Conservation (phyloP, 2,329 filamentous ascomycete genomes). For the Leptographium flavum region DNA sequence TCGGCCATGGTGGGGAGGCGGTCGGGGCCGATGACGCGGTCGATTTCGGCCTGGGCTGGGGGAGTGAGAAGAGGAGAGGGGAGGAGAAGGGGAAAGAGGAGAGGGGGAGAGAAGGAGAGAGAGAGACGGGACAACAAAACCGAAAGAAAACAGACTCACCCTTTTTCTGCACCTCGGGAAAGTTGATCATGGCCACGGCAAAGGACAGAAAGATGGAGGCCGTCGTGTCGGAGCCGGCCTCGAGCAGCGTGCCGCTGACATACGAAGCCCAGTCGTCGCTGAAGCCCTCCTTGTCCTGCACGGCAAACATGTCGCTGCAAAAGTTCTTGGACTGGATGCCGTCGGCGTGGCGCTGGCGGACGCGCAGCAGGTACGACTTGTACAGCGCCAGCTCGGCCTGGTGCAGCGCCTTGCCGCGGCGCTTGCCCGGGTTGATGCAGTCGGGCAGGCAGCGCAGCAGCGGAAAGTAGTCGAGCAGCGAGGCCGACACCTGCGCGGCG, state of each 20-base stretch:
- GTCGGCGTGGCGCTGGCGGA: conserved; percentile 19
- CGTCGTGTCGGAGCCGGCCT: conserved; percentile 28
- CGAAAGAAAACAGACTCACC: no score
- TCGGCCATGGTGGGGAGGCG: conserved; percentile 24
- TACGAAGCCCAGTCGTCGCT: conserved; percentile 19
- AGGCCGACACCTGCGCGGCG: conserved; percentile 1
- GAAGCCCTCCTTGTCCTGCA: conserved; percentile 15
- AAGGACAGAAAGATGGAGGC: conserved; percentile 25
- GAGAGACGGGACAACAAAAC: no score
- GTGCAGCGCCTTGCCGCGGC: conserved; percentile 27
- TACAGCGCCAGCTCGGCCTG: conserved; percentile 26
- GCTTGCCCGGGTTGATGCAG: conserved; percentile 21
- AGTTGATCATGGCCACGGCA: conserved; percentile 30
- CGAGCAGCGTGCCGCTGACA: conserved; percentile 21
- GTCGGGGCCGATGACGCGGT: conserved; percentile 23
- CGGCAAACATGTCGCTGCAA: conserved; percentile 1
- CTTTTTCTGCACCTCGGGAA: conserved; percentile 24
- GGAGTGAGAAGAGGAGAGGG: no score
- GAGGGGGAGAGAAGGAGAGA: no score
- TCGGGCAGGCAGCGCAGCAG: conserved; percentile 25
- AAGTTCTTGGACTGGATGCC: conserved; percentile 14
- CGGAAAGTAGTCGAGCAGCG: conserved; percentile 6
- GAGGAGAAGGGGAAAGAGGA: no score
- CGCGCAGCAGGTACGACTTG: conserved; percentile 24
- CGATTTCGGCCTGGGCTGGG: conserved; percentile 24